Conservation (phyloP, 2,329 filamentous ascomycete genomes). For the Phialocephala sp. region DNA sequence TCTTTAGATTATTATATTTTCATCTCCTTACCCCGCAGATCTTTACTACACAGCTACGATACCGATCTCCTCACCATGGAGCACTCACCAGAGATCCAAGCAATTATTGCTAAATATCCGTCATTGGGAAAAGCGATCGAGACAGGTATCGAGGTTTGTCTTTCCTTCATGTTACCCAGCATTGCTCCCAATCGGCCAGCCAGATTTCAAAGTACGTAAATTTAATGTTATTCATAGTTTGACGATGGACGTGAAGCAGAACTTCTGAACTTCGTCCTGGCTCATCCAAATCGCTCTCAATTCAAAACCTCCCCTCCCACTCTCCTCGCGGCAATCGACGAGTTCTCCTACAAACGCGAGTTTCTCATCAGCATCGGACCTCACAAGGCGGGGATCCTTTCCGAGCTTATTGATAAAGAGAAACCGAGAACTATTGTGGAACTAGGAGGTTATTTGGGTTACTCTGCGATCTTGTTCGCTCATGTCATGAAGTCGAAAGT, state of each 20-base stretch:
- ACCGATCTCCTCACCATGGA: not conserved
- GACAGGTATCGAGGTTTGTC: conserved; percentile 17
- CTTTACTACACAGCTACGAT: not conserved
- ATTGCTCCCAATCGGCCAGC: not conserved
- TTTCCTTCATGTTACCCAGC: not conserved
- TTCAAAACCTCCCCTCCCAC: conserved; percentile 66
- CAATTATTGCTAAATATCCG: conserved; percentile 18
- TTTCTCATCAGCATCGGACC: conserved; percentile 81
- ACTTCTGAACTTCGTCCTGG: conserved; percentile 71
- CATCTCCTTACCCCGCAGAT: not conserved
- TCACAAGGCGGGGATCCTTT: conserved; percentile 73
- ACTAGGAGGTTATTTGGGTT: conserved; percentile 81
- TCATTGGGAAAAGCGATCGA: conserved; percentile 10
- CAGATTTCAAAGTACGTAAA: not conserved
- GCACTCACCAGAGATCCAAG: conserved; percentile 9
- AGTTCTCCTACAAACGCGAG: conserved; percentile 66
- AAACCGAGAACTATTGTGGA: conserved; percentile 76
- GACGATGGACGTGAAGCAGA: conserved; percentile 77
- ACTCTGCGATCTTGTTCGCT: conserved; percentile 78
- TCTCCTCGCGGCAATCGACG: conserved; percentile 72
- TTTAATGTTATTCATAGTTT: conserved; percentile 45
- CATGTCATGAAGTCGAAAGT: not conserved
- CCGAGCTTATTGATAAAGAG: conserved; percentile 67
- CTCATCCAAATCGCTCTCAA: conserved; percentile 62
- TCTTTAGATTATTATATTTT: not conserved